Conservation (phyloP, 306 rosid genomes). For the Fragaria iinumae region DNA sequence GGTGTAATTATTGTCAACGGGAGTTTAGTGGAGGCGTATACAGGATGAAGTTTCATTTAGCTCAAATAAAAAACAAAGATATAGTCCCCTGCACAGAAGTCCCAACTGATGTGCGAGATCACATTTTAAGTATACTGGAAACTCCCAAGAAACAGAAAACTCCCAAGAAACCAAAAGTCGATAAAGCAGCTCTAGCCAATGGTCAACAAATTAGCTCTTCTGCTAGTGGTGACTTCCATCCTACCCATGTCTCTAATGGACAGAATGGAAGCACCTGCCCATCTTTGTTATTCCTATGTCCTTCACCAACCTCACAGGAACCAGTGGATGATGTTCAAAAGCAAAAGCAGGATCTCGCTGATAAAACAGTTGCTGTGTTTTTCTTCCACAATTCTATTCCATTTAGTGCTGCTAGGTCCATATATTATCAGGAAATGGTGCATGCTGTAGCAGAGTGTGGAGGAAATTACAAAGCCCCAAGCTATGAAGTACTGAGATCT, state of each 20-base stretch:
- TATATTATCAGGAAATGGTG: constrained; percentile 70
- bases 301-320: constrained; percentile 47
- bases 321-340: constrained; percentile 44
- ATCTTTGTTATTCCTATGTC: constrained; percentile 40
- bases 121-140: constrained; percentile 51
- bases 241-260: constrained; percentile 51
- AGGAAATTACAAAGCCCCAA: constrained; percentile 70
- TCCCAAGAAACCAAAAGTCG: constrained; percentile 52
- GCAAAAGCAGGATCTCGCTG: constrained; percentile 54
- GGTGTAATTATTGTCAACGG: constrained; percentile 64
- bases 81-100: constrained; percentile 65
- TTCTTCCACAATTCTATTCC: constrained; percentile 65
- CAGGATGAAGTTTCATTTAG: constrained; percentile 83
- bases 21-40: constrained; percentile 83
- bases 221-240: constrained; percentile 55
- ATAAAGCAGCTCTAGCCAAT: constrained; percentile 41
- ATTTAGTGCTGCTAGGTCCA: constrained; percentile 58
- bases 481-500: constrained; percentile 51
- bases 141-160: constrained; percentile 64
- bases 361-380: constrained; percentile 59
- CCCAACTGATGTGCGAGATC: constrained; percentile 60
- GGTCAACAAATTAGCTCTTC: constrained; percentile 60
- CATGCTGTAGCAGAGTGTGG: constrained; percentile 58
- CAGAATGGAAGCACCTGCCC: constrained; percentile 59
- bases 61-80: constrained; percentile 78